Conservation (phyloP, 768 basidiomycete species). For the Kwoniella newhampshirensis region DNA sequence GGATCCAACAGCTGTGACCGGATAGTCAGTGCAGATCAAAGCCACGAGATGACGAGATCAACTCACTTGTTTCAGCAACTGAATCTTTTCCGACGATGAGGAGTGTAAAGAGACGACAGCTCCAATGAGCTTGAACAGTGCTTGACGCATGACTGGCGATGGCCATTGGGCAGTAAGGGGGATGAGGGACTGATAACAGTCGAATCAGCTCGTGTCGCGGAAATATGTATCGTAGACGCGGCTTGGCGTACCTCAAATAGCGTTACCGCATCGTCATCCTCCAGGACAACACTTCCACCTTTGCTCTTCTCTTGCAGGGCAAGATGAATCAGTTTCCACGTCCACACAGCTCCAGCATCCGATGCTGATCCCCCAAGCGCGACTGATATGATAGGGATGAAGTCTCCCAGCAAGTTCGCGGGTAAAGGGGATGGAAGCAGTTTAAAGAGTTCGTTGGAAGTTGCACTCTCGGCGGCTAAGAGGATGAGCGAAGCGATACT, state of each 20-base stretch:
- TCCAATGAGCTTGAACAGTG: constrained; percentile 33
- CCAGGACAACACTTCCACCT: not conserved
- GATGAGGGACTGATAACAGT: constrained; percentile 27
- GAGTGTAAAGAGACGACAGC: constrained; percentile 12
- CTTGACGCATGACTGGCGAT: constrained; percentile 19
- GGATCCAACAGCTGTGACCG: constrained; percentile 32
- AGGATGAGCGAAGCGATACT: constrained; percentile 22
- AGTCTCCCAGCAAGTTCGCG: constrained; percentile 6
- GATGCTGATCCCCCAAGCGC: constrained; percentile 22
- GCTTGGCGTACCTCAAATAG: constrained; percentile 35
- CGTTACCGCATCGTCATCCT: constrained; percentile 21
- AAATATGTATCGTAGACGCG: not conserved
- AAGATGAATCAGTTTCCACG: constrained; percentile 18
- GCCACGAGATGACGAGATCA: not conserved
- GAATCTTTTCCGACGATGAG: constrained; percentile 16
- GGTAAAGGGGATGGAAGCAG: not conserved
- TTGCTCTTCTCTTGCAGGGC: not conserved
- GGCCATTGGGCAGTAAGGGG: constrained; percentile 30
- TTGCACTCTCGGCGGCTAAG: not conserved
- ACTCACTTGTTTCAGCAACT: constrained; percentile 34
- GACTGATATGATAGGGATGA: constrained; percentile 20
- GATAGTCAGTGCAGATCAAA: not conserved
- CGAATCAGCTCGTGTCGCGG: not conserved
- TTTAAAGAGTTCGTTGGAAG: not conserved
- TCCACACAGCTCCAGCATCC: constrained; percentile 18